Base-by-base conservation (phyloP, 208 protist species). In the Crithidia acanthocephali region DNA sequence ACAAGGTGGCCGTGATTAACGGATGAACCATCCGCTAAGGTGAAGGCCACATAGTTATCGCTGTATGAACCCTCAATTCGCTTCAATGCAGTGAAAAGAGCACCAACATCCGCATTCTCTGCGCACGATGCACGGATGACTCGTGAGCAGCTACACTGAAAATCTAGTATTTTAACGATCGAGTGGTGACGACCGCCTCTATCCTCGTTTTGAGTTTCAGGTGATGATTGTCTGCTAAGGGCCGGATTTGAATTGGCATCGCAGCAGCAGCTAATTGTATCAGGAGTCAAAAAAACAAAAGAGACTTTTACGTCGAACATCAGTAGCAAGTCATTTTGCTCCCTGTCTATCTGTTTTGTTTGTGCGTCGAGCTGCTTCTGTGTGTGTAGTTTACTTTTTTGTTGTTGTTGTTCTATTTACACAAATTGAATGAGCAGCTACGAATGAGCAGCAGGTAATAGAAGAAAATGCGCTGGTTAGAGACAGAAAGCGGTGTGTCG, bases 241-340 rank as follows among this genome's bases (percentile, higher is more conserved):
- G 18, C 40, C 5, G 23, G 8, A 42, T 44, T 55, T 4, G 25
- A 37, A 10, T 35, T 23, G 2, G n/a, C 25, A 47, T n/a, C n/a
- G 42, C 18, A 40, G 33, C 73, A 79, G 48, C 61, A 79, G 6
- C 63, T 10, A 32, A 63, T 33, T 16, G 33, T 23, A 15, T 27
- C 15, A 23, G 76, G 42, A 22, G 76, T 72, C 13, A 81, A 23
- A 32, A 81, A 81, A 15, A 56, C 53, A 63, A 81, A 81, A 11
- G 63, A 68, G 22, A 81, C 76, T 20, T 30, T 53, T 15, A 76
- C 47, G n/a, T 72, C 60, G 27, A 11, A 22, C 63, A 61, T 59
- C 16, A 5, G 32, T 50, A 20, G 56, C 52, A 15, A 6, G 10
- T 50, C 45, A 50, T 50, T 50, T 2, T 15, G 37, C 57, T 42